Conservation (phyloP, 2,329 filamentous ascomycete genomes). For the Xylariaceae sp. region DNA sequence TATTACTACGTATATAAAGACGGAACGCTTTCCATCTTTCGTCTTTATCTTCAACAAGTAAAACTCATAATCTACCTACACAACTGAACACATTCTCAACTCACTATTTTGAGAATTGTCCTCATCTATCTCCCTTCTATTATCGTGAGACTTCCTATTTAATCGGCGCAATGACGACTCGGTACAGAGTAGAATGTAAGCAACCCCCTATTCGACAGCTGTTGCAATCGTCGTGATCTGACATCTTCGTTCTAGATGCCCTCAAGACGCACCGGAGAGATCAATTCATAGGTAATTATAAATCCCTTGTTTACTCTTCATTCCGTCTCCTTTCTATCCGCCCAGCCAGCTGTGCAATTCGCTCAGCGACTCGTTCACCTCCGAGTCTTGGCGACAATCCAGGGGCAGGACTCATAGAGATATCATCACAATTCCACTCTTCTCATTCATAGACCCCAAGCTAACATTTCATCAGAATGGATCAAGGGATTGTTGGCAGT, state of each 20-base stretch:
- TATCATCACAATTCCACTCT: background rate
- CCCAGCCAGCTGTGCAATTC: background rate
- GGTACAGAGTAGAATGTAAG: slow-evolving; percentile 71
- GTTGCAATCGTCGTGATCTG: slow-evolving; percentile 4
- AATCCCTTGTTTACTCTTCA: background rate
- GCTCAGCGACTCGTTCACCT: background rate
- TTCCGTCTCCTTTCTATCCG: background rate
- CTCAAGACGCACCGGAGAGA: slow-evolving; percentile 83
- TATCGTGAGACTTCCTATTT: background rate
- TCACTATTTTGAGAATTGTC: background rate
- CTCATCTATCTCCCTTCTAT: background rate
- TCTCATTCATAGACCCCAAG: background rate
- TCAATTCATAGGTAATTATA: slow-evolving; percentile 81
- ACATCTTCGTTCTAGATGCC: slow-evolving; percentile 42
- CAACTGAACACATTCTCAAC: background rate
- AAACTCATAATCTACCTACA: background rate
- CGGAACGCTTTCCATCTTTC: no score
- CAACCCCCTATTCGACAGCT: slow-evolving; percentile 15
- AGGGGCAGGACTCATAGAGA: background rate
- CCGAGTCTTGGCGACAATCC: background rate
- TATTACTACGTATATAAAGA: no score
- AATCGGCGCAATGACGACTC: slow-evolving; percentile 24
- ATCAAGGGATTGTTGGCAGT: slow-evolving; percentile 92
- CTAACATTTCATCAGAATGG: slow-evolving; percentile 61
- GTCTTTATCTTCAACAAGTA: background rate